Evolutionary conservation across 305 asterid species (phyloP), one percentile per base, ranked within the genome.

Genomic region (Fraxinus ornus): DNA sequence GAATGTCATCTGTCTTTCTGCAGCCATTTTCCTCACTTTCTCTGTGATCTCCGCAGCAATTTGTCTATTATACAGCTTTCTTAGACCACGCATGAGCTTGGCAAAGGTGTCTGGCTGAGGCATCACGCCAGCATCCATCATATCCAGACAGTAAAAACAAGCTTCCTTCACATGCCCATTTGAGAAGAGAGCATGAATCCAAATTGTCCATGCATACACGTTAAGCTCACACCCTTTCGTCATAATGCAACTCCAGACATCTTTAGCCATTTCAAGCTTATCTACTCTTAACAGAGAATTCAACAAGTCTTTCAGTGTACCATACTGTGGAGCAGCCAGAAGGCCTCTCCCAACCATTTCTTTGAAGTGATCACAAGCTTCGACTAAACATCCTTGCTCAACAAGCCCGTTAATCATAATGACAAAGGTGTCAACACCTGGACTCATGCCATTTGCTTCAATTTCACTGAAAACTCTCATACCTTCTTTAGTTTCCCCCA

Each of bases 101-200:
- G 98, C 95, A 86, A 93, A 95, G 12, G 99, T 95, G 85, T 94
- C 98, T 0, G 99, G 98, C 87, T 95, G 98, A 83, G 99, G 99
- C 99, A 95, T 94, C 85, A 93, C 33, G 41, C 96, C 96, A 80
- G 89, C 88, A 82, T 95, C 97, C 97, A 95, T 87, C 99, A 95
- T 95, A 79, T 94, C 97, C 86, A 94, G 71, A 87, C 96, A 93
- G 81, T 92, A 93, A 39, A 89, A 85, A 86, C 99, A 95, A 72
- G 97, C 98, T 72, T 91, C 97, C 85, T 95, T 95, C 83, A 95
- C 97, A 82, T 91, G 93, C 74, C 95, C 97, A 8, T 87, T 92
- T 30, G 97, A 91, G 85, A 95, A 93, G 55, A 94, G 91, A 13
- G 97, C 88, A 75, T 95, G 98, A 82, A 94, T 95, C 98, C 99